Conservation (phyloP, 495 filamentous ascomycete species). For the Pyronema domesticum region DNA sequence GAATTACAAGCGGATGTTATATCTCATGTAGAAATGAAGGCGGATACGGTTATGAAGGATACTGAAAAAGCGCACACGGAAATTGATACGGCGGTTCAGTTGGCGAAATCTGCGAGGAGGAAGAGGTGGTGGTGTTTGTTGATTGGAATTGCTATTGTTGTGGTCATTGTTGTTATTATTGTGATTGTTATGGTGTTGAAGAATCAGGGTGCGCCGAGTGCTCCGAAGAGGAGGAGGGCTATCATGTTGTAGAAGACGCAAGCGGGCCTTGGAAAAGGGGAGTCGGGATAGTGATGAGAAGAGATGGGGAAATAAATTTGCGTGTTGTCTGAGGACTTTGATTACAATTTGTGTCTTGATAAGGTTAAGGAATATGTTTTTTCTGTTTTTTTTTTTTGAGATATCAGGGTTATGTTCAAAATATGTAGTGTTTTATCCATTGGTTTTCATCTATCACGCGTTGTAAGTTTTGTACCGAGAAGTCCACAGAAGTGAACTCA, state of each 20-base stretch:
- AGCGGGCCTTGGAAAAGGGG: too few relatives aligned
- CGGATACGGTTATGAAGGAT: conserved; percentile 38
- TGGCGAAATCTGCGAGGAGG: conserved; percentile 38
- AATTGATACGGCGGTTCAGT: conserved; percentile 41
- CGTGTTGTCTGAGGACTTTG: too few relatives aligned
- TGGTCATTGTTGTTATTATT: conserved; percentile 34
- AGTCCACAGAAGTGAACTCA: too few relatives aligned
- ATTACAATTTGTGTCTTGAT: too few relatives aligned
- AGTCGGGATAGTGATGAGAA: too few relatives aligned
- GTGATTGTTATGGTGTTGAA: conserved; percentile 12
- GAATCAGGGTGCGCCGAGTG: neutral
- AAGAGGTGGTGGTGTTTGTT: conserved; percentile 57
- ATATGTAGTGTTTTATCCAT: too few relatives aligned
- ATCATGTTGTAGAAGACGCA: neutral
- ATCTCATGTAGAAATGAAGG: conserved; percentile 35
- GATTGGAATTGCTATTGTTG: conserved; percentile 31
- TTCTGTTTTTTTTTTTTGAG: too few relatives aligned
- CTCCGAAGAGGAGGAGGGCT: neutral
- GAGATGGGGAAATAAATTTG: too few relatives aligned
- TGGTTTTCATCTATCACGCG: too few relatives aligned
- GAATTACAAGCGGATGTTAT: conserved; percentile 44
- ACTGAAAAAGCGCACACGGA: conserved; percentile 42
- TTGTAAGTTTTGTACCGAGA: too few relatives aligned
- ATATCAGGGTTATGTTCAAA: too few relatives aligned
- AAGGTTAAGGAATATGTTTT: too few relatives aligned